Evolutionary conservation across 495 filamentous ascomycete species (phyloP).

Genomic region (Aspergillus hancockii): DNA sequence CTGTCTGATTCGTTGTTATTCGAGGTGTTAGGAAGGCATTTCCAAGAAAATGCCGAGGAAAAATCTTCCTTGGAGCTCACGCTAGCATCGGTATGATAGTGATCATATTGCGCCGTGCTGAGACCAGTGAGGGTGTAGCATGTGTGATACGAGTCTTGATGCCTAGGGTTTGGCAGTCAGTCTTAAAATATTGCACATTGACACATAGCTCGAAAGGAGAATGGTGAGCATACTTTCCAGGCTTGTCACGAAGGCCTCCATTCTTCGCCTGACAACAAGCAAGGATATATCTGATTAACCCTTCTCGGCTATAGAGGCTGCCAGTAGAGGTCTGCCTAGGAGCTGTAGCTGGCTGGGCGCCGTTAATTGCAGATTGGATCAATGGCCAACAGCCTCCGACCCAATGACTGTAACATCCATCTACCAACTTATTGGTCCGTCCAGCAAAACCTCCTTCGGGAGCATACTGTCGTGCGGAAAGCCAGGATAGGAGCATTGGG

Average conservation of each 20-base stretch:
- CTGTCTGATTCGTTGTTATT: conserved; percentile 41
- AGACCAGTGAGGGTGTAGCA: conserved; percentile 88
- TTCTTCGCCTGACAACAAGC: conserved; percentile 76
- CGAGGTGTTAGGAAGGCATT: conserved; percentile 49
- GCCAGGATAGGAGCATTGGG: conserved; percentile 75
- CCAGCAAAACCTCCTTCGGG: conserved; percentile 92
- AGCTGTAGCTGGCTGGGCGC: conserved; percentile 33
- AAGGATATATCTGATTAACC: conserved; percentile 83
- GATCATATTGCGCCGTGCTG: conserved; percentile 76
- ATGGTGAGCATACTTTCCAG: conserved; percentile 66
- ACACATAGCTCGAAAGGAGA: background rate
- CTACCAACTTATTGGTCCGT: conserved; percentile 96
- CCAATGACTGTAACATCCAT: conserved; percentile 98
- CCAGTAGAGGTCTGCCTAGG: conserved; percentile 28
- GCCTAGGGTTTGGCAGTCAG: conserved; percentile 47
- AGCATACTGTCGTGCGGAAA: conserved; percentile 83
- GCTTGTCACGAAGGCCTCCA: conserved; percentile 92
- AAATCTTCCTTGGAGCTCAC: conserved; percentile 35
- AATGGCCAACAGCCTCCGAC: conserved; percentile 92
- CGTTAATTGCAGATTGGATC: conserved; percentile 74
- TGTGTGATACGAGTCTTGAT: conserved; percentile 85
- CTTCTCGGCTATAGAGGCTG: conserved; percentile 78
- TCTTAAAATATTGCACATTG: conserved; percentile 7
- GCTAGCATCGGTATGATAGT: conserved; percentile 57
- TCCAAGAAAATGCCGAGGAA: conserved; percentile 66